Conservation (phyloP, 1,139 yeast genomes). For the Groenewaldozyma sp. region DNA sequence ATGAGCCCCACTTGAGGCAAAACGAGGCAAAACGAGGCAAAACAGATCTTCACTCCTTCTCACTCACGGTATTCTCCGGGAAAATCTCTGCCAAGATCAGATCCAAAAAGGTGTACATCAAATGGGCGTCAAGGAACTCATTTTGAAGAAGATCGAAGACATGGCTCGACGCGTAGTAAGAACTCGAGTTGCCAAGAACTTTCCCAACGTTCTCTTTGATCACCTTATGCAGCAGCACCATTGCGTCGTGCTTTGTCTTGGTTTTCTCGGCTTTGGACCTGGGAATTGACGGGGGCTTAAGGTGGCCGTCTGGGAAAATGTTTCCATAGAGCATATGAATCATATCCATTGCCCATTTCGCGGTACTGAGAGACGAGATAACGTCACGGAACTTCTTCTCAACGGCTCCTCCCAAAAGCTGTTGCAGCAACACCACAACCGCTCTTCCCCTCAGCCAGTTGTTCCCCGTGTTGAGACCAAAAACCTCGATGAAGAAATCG, state of each 20-base stretch:
- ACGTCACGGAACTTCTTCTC: constrained; percentile 59
- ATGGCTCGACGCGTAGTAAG: constrained; percentile 52
- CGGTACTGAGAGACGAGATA: constrained; percentile 37
- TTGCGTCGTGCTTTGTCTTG: constrained; percentile 51
- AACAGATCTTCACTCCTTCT: background rate
- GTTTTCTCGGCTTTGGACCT: constrained; percentile 46
- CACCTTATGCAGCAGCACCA: constrained; percentile 44
- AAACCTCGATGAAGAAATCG: constrained; percentile 61
- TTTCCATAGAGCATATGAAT: constrained; percentile 37
- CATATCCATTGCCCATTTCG: constrained; percentile 41
- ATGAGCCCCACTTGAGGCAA: too few relatives aligned
- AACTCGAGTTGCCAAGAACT: constrained; percentile 60
- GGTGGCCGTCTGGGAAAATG: constrained; percentile 57
- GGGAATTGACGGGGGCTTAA: constrained; percentile 20
- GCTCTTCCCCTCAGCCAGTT: constrained; percentile 82
- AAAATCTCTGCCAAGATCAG: constrained; percentile 38
- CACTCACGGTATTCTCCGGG: constrained; percentile 9
- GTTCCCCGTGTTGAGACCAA: constrained; percentile 56
- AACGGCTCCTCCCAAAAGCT: constrained; percentile 77
- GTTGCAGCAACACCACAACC: constrained; percentile 70
- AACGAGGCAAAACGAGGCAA: too few relatives aligned
- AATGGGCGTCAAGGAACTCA: constrained; percentile 56
- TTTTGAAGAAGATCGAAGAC: constrained; percentile 67
- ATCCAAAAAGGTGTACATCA: constrained; percentile 51
- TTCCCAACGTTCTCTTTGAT: constrained; percentile 61